Percentiles rank a stretch among this genome's conserved stretches.
Conservation (phyloP, 2,329 filamentous ascomycete species). For the Talaromyces sp. region DNA sequence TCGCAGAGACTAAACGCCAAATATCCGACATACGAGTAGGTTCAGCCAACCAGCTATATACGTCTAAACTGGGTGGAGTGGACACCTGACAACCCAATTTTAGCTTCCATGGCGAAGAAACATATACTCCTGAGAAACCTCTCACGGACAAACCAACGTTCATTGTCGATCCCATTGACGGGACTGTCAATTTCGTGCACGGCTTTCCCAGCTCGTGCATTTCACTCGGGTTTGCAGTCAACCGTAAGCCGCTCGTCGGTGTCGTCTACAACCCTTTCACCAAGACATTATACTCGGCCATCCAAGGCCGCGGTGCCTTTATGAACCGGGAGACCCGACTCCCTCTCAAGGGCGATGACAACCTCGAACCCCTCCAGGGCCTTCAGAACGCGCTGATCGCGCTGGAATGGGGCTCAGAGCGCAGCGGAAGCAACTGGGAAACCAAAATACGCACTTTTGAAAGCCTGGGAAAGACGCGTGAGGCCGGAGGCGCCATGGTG, state of each 20-base stretch:
- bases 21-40: slow-evolving; percentile 51
- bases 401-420: slow-evolving; percentile 60
- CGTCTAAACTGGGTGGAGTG: background rate
- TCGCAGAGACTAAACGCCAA: slow-evolving; percentile 46
- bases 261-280: slow-evolving; percentile 61
- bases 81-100: background rate
- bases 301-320: slow-evolving; percentile 53
- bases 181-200: slow-evolving; percentile 64
- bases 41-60: slow-evolving; percentile 11
- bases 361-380: slow-evolving; percentile 41
- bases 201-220: slow-evolving; percentile 55
- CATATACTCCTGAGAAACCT: slow-evolving; percentile 51
- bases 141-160: slow-evolving; percentile 55
- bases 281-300: slow-evolving; percentile 51
- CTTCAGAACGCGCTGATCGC: slow-evolving; percentile 51
- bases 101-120: slow-evolving; percentile 57
- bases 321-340: slow-evolving; percentile 36
- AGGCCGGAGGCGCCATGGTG: slow-evolving; percentile 58
- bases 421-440: slow-evolving; percentile 53
- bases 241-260: slow-evolving; percentile 50
- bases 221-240: slow-evolving; percentile 54
- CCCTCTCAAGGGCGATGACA: slow-evolving; percentile 41
- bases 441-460: slow-evolving; percentile 54
- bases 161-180: slow-evolving; percentile 61
- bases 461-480: slow-evolving; percentile 43